A percentile compares a stretch with the other conserved stretches of the same genome.
Evolutionary conservation across 2,329 filamentous ascomycete species (phyloP).

Genomic region (Monascus ruber): DNA sequence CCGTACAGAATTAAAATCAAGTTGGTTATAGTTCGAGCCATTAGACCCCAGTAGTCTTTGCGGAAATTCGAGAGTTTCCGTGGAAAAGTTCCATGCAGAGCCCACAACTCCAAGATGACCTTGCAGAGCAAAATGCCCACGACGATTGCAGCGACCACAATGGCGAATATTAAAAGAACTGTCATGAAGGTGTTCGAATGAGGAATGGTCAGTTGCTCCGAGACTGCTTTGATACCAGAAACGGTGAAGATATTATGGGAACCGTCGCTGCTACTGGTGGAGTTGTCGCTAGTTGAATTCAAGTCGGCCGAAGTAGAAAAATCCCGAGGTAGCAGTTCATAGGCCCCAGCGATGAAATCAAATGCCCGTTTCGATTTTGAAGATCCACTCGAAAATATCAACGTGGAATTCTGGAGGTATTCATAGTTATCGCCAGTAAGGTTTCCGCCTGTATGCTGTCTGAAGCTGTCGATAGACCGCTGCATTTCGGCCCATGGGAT

Average conservation of each 20-base stretch:
- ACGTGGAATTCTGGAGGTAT: slow-evolving; percentile 62
- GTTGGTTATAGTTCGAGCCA: slow-evolving; percentile 79
- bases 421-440: slow-evolving; percentile 66
- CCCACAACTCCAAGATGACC: slow-evolving; percentile 81
- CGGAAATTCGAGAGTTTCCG: slow-evolving; percentile 71
- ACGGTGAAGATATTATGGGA: slow-evolving; percentile 43
- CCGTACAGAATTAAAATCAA: slow-evolving; percentile 87
- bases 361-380: slow-evolving; percentile 46
- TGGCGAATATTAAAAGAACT: slow-evolving; percentile 75
- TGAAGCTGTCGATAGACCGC: slow-evolving; percentile 71
- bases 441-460: slow-evolving; percentile 71
- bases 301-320: slow-evolving; percentile 31
- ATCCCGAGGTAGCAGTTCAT: slow-evolving; percentile 36
- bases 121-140: slow-evolving; percentile 84
- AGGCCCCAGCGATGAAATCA: slow-evolving; percentile 11
- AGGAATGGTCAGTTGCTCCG: slow-evolving; percentile 74
- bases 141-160: slow-evolving; percentile 70
- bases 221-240: slow-evolving; percentile 67
- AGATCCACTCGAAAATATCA: slow-evolving; percentile 56
- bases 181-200: slow-evolving; percentile 94
- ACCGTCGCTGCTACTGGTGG: slow-evolving; percentile 23
- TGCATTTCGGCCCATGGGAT: slow-evolving; percentile 76
- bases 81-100: slow-evolving; percentile 79
- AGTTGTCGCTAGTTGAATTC: slow-evolving; percentile 20
- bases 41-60: slow-evolving; percentile 89